Evolutionary conservation across 2,329 filamentous ascomycete species (phyloP).

Genomic region (Pseudopyricularia javanii): DNA sequence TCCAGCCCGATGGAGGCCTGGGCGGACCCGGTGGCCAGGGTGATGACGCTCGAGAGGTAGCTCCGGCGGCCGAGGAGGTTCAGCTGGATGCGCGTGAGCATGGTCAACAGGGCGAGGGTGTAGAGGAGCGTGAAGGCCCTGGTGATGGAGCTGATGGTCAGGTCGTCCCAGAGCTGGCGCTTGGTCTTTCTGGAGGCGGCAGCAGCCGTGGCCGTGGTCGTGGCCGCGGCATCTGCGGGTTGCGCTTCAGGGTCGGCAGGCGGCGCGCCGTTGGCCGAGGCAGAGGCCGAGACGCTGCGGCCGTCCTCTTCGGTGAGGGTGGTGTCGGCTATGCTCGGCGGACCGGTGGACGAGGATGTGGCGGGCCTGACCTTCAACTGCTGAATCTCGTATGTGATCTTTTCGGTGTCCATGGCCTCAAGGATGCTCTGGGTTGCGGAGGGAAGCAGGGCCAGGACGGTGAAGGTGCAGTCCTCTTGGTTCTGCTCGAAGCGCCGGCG

Average conservation of each 20-base stretch:
- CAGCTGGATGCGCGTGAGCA: conserved; percentile 89
- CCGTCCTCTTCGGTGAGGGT: conserved; percentile 76
- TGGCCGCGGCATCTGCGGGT: conserved; percentile 3
- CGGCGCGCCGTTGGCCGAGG: conserved; percentile 18
- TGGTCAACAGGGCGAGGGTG: conserved; percentile 74
- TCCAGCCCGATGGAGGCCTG: conserved; percentile 77
- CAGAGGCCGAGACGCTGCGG: conserved; percentile 42
- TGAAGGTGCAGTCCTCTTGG: conserved; percentile 97
- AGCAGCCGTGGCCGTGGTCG: neutral
- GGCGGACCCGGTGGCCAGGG: conserved; percentile 64
- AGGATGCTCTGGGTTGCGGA: conserved; percentile 85
- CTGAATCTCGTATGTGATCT: conserved; percentile 86
- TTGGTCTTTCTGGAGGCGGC: conserved; percentile 53
- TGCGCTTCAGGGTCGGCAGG: neutral
- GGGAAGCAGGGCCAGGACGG: conserved; percentile 86
- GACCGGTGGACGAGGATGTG: conserved; percentile 28
- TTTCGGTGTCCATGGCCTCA: conserved; percentile 78
- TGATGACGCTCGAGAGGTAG: conserved; percentile 91
- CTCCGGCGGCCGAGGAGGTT: conserved; percentile 92
- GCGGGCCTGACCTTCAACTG: conserved; percentile 57
- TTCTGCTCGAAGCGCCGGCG: conserved; percentile 97
- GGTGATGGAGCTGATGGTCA: conserved; percentile 91
- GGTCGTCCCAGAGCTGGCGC: conserved; percentile 90
- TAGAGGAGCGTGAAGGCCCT: conserved; percentile 87
- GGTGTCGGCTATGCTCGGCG: conserved; percentile 51